Evolutionary conservation across 2,329 filamentous ascomycete genomes (phyloP).

Genomic region (Verticillium isaacii): DNA sequence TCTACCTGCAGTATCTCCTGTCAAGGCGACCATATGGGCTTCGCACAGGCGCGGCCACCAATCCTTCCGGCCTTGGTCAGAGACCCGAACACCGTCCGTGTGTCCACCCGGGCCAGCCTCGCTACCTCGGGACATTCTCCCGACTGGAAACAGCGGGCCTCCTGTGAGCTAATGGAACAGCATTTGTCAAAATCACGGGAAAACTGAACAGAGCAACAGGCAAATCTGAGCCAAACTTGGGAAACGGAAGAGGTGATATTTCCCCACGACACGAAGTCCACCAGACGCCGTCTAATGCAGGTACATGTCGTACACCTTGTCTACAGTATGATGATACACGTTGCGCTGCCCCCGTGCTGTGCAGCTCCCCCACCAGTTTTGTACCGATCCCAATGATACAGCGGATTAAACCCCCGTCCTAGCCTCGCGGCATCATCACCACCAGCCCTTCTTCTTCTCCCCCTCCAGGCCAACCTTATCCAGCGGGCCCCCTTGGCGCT

Average conservation of each 20-base stretch:
- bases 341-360: neutral
- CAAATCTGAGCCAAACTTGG: neutral
- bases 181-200: neutral
- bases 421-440: conserved; percentile 17
- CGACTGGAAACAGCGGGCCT: neutral
- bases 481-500: conserved; percentile 44
- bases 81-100: neutral
- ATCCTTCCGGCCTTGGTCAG: neutral
- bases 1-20: neutral
- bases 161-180: neutral
- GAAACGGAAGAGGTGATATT: neutral
- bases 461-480: conserved; percentile 40
- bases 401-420: neutral
- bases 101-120: neutral
- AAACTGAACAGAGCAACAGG: neutral
- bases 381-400: neutral
- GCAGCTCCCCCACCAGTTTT: neutral
- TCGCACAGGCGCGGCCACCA: neutral
- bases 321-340: conserved; percentile 1
- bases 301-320: conserved; percentile 1
- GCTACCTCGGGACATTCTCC: neutral
- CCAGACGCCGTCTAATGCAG: conserved; percentile 15
- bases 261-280: conserved; percentile 5
- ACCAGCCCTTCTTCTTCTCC: conserved; percentile 41
- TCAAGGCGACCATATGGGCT: neutral